phyloP scores from a whole-genome alignment of 1,284 basidiomycete genomes.

The Pascua sp. region DNA sequence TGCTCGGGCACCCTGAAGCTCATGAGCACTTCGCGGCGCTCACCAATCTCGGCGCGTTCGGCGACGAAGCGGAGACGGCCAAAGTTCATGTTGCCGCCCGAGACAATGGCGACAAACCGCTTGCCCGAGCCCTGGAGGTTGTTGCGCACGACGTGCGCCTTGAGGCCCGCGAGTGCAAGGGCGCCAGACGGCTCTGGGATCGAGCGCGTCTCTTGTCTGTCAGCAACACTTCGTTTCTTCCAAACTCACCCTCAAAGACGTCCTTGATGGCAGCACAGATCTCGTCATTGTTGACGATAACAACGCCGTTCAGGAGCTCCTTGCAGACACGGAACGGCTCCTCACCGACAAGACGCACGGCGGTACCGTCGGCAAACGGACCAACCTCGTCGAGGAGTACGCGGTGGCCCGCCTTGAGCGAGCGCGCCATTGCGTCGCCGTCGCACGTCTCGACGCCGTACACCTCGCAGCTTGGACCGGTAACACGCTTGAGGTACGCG shows the following conservation, averaged over 20 bases:
- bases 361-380: conserved; percentile 97
- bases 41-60: conserved; percentile 94
- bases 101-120: conserved; percentile 85
- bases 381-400: conserved; percentile 86
- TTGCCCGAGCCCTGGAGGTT: conserved; percentile 76
- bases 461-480: conserved; percentile 75
- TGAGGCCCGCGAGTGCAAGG: conserved; percentile 85
- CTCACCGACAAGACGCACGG: conserved; percentile 92
- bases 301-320: conserved; percentile 76
- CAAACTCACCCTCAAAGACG: conserved; percentile 80
- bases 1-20: conserved; percentile 89
- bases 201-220: conserved; percentile 74
- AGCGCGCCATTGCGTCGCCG: conserved; percentile 86
- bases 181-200: conserved; percentile 98
- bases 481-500: conserved; percentile 91
- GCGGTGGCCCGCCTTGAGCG: conserved; percentile 70
- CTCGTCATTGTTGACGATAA: conserved; percentile 89
- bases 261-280: conserved; percentile 99
- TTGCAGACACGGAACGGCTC: conserved; percentile 92
- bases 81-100: conserved; percentile 99
- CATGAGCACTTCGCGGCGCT: conserved; percentile 87
- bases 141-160: conserved; percentile 79
- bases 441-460: conserved; percentile 94
- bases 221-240: neutral
- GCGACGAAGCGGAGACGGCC: conserved; percentile 92